Base-by-base conservation (phyloP, 208 protist genomes). In the Spongospora subterranea region DNA sequence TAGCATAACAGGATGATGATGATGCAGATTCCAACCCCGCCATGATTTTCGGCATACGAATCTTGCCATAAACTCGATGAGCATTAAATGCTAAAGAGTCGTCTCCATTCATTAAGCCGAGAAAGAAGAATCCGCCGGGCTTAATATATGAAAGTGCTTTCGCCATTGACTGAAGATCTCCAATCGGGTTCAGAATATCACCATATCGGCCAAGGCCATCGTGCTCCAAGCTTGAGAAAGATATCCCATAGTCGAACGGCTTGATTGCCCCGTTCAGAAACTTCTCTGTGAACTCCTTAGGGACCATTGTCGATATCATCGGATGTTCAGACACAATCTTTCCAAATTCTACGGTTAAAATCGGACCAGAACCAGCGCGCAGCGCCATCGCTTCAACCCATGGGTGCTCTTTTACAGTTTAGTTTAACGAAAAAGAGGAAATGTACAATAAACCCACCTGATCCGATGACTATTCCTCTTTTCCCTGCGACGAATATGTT, bases 191-290 rank as follows among this genome's bases (percentile, higher is more conserved):
- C 20, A 65, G 20, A 17, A 65, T 29, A 65, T 65, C 54, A 29
- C 54, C 54, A 65, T 65, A 65, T 29, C 54, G 54, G 54, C 54
- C 54, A 29, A 65, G 54, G 54, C 54, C 54, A 65, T 65, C 54
- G 54, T 65, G 54, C 54, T 65, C 54, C 17, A 65, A 29, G 20
- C 20, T 32, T 29, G 54, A 65, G 54, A 65, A 65, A 17, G 54
- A 65, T 17, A 65, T 65, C 20, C 20, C 54, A 29, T 32, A 65
- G 29, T 65, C 54, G 54, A 65, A 65, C 54, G 54, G 54, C 29
- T 65, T 29, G 54, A 65, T 65, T 29, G 17, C 54, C 20, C 54
- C 54, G 54, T 65, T 65, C 20, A 65, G 54, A 29, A 65, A 65
- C 54, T 17, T 32, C 54, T 65, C 54, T 29, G 54, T 65, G 29